Evolutionary conservation across 139 green algal species (phyloP).

Genomic region (Dunaliella primolecta): DNA sequence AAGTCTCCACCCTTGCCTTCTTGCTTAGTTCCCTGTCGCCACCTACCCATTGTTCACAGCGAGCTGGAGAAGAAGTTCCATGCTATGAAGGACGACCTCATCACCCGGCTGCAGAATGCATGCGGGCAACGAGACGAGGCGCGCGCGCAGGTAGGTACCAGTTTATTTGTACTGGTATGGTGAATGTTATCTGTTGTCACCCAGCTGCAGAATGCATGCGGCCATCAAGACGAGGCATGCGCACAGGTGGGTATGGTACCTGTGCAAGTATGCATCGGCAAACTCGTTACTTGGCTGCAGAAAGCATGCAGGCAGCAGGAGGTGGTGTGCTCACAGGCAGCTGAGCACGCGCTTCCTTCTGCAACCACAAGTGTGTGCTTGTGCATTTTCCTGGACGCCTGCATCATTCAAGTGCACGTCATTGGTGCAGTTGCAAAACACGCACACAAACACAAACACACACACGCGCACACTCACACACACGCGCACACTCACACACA

Average conservation of each 20-base stretch:
- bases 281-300: conserved; percentile 65
- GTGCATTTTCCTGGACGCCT: background rate
- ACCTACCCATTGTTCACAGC: conserved; percentile 6
- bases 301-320: conserved; percentile 84
- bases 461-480: background rate
- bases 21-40: no score
- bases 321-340: conserved; percentile 71
- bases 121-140: conserved; percentile 80
- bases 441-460: conserved; percentile 1
- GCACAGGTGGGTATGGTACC: conserved; percentile 51
- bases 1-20: no score
- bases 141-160: conserved; percentile 57
- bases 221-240: conserved; percentile 78
- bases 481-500: background rate
- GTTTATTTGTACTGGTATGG: background rate
- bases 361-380: background rate
- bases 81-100: conserved; percentile 66
- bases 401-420: background rate
- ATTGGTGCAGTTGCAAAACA: background rate
- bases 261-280: conserved; percentile 16
- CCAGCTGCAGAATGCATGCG: conserved; percentile 81
- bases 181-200: conserved; percentile 20
- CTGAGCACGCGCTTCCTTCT: background rate
- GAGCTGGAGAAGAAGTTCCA: conserved; percentile 66
- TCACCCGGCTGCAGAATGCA: conserved; percentile 80